phyloP scores from a whole-genome alignment of 352 stramenopile genomes.

The Ophiocytium majus region DNA sequence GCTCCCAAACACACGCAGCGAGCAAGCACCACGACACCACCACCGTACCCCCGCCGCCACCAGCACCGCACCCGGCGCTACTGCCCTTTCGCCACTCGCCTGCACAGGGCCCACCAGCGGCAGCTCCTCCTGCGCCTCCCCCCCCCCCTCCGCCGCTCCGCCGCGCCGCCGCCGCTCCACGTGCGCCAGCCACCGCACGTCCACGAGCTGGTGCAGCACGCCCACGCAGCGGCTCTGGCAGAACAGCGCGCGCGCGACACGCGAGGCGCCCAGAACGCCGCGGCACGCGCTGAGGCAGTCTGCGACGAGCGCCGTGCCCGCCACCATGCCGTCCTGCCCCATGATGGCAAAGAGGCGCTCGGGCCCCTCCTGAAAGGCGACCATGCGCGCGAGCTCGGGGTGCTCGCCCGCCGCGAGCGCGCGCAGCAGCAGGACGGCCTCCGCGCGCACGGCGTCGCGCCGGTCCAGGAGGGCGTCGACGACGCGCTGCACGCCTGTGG shows the following conservation, averaged over 20 bases:
- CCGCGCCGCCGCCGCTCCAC: conserved; percentile 16
- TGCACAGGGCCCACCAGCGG: conserved; percentile 26
- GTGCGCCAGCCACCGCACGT: conserved; percentile 26
- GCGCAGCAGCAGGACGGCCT: conserved; percentile 48
- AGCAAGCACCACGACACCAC: too few species aligned
- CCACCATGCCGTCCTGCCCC: conserved; percentile 42
- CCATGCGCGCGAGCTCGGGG: conserved; percentile 47
- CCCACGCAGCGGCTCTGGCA: conserved; percentile 52
- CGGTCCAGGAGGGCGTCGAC: conserved; percentile 46
- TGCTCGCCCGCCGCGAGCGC: conserved; percentile 2
- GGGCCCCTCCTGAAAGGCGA: conserved; percentile 54
- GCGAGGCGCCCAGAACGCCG: conserved; percentile 33
- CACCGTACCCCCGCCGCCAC: neutral
- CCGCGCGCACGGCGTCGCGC: conserved; percentile 40
- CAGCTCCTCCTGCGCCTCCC: conserved; percentile 33
- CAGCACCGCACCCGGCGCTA: conserved; percentile 27
- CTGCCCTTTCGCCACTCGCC: neutral
- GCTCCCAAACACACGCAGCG: too few species aligned
- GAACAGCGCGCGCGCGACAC: conserved; percentile 36
- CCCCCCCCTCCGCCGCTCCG: neutral
- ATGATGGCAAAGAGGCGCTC: conserved; percentile 53
- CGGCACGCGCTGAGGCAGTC: conserved; percentile 40
- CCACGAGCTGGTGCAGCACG: conserved; percentile 47
- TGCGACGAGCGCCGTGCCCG: conserved; percentile 40
- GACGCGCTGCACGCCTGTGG: conserved; percentile 36